Evolutionary conservation across 331 rosid species (phyloP).

Genomic region (Saraca asoca): DNA sequence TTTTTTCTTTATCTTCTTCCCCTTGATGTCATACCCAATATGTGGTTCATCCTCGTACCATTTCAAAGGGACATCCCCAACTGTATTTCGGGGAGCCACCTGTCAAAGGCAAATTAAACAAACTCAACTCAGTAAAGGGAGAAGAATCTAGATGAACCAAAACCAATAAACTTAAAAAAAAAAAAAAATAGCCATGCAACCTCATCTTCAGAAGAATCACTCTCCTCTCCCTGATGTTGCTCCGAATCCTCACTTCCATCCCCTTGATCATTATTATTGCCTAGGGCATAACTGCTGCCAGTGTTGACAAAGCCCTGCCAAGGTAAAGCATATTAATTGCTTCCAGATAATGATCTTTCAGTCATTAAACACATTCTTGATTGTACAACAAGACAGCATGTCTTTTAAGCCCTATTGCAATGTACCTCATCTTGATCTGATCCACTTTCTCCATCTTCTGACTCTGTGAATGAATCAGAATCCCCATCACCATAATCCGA

Average conservation of each 20-base stretch:
- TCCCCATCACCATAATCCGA: not conserved
- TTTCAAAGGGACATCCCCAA: constrained; percentile 84
- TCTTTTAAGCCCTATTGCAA: not conserved
- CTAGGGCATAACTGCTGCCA: constrained; percentile 9
- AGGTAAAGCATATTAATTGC: constrained; percentile 24
- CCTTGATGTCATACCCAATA: constrained; percentile 83
- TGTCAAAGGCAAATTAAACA: constrained; percentile 25
- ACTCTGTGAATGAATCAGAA: not conserved
- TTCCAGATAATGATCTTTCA: not conserved
- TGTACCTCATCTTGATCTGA: constrained; percentile 29
- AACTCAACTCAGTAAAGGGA: not conserved
- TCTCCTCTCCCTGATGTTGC: constrained; percentile 55
- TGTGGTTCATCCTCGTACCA: constrained; percentile 89
- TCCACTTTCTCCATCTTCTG: constrained; percentile 5
- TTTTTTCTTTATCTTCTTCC: constrained; percentile 80
- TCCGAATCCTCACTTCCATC: constrained; percentile 50
- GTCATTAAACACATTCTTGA: not conserved
- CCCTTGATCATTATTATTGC: constrained; percentile 35
- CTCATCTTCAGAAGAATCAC: constrained; percentile 99
- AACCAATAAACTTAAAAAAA: not conserved
- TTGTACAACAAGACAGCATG: not conserved
- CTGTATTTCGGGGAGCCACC: constrained; percentile 83
- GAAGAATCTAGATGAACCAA: not conserved
- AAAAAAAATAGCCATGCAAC: constrained; percentile 28
- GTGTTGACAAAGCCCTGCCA: constrained; percentile 48